phyloP scores from a whole-genome alignment of 257 asterid genomes.

The Craterostigma plantagineum region DNA sequence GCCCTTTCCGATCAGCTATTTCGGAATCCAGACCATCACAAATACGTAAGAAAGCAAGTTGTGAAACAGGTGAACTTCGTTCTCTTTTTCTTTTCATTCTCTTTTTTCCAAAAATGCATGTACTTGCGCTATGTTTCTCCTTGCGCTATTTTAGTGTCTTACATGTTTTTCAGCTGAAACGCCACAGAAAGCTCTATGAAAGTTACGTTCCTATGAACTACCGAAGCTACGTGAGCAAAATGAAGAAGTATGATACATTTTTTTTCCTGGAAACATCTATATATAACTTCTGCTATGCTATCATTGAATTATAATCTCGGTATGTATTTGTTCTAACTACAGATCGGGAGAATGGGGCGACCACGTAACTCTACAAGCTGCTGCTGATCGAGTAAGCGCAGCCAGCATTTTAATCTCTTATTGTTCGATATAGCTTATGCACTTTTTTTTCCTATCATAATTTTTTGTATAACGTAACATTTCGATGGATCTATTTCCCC shows the following conservation, averaged over 20 bases:
- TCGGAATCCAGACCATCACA: conserved; percentile 61
- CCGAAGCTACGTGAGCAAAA: conserved; percentile 56
- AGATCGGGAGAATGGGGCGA: conserved; percentile 98
- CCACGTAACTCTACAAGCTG: conserved; percentile 95
- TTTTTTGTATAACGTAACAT: no score
- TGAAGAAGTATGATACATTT: conserved; percentile 44
- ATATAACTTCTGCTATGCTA: no score
- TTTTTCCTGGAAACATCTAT: background rate
- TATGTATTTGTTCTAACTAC: background rate
- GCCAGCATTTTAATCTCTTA: background rate
- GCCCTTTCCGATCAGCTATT: conserved; percentile 89
- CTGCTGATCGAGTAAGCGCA: conserved; percentile 72
- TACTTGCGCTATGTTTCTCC: background rate
- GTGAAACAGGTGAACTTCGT: conserved; percentile 46
- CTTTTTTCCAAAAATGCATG: background rate
- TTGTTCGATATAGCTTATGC: background rate
- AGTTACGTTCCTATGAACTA: conserved; percentile 91
- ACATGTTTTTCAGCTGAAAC: conserved; percentile 53
- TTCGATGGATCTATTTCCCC: background rate
- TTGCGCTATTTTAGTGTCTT: conserved; percentile 2
- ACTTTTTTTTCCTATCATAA: no score
- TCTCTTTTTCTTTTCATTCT: background rate
- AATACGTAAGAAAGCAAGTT: conserved; percentile 59
- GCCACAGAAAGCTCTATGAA: conserved; percentile 47
- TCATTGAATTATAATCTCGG: no score